Evolutionary conservation across 257 asterid species (phyloP), one percentile per base, ranked within the genome.

Genomic region (Solanum virginianum): DNA sequence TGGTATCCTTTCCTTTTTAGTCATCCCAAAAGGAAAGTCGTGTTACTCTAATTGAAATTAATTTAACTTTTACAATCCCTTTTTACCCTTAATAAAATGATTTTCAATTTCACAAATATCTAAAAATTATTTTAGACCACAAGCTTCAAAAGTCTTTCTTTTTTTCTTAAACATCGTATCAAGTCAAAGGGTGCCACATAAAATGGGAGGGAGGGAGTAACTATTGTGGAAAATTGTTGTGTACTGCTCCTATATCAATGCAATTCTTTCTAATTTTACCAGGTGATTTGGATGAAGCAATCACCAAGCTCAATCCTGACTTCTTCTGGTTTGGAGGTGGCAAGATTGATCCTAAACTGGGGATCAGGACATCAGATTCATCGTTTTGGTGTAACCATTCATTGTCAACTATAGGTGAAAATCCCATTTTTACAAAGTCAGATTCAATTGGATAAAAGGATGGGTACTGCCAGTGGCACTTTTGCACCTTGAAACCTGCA

Each of bases 291-390:
- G 97, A 96, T 85, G 99, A 96, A 89, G 97, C 97, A 85, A 93
- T 96, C 17, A 85, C 79, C 83, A 91, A 91, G 90, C 97, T 94
- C 11, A 84, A 90, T 68, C 98, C 98, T 15, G 96, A 91, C 89
- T 94, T 92, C 91, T 93, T 96, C 93, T 96, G 98, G 99, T 85
- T 96, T 91, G 98, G 98, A 87, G 98, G 98, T 62, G 98, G 96
- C 5, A 97, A 94, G 84, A 68, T 92, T 89, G 97, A 96, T 90
- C 95, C 95, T 68, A 96, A 95, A 85, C 86, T 93, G 60, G 94
- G 98, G 79, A 85, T 94, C 84, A 92, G 89, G 89, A 90, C 97
- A 53, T 84, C 90, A 1, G 89, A 74, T 94, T 95, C 90, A 88
- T 94, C 72, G 63, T 90, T 32, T 90, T 55, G 71, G 90, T 90